A percentile compares a stretch with the other conserved stretches of the same genome.
phyloP scores from a whole-genome alignment of 2,329 filamentous ascomycete genomes.

The Ophioceras dolichostomum region DNA sequence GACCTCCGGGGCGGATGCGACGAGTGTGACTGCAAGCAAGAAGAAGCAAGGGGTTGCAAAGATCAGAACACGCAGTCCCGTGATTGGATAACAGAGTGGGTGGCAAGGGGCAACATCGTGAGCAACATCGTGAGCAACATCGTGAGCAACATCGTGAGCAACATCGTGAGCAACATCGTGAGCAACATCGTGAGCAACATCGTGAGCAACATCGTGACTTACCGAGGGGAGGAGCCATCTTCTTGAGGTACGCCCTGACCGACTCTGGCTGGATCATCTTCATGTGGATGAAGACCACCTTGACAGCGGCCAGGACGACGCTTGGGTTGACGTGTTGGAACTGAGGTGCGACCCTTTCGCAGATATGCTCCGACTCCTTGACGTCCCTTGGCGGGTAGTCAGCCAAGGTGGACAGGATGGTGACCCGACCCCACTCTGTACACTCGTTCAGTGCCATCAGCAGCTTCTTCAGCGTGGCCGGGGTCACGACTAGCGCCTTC shows the following conservation, averaged over 20 bases:
- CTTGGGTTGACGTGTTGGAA: slow-evolving; percentile 98
- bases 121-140: no score
- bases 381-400: slow-evolving; percentile 78
- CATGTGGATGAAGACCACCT: slow-evolving; percentile 97
- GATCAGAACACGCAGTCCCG: slow-evolving; percentile 1
- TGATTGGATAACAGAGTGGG: no score
- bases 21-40: slow-evolving; percentile 71
- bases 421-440: slow-evolving; percentile 95
- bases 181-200: no score
- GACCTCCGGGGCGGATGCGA: slow-evolving; percentile 91
- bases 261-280: slow-evolving; percentile 66
- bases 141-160: no score
- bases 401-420: slow-evolving; percentile 78
- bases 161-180: no score
- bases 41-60: slow-evolving; percentile 1
- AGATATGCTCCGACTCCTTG: slow-evolving; percentile 97
- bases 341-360: slow-evolving; percentile 87
- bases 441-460: slow-evolving; percentile 95
- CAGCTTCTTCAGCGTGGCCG: slow-evolving; percentile 82
- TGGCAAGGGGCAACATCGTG: no score
- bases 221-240: slow-evolving; percentile 96
- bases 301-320: slow-evolving; percentile 93
- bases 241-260: slow-evolving; percentile 80
- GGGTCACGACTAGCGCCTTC: slow-evolving; percentile 69
- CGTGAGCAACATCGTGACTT: slow-evolving; percentile 16